A percentile compares a stretch with the other conserved stretches of the same genome.
Evolutionary conservation across 441 rosid genomes (phyloP).

Genomic region (Metrosideros polymorpha): DNA sequence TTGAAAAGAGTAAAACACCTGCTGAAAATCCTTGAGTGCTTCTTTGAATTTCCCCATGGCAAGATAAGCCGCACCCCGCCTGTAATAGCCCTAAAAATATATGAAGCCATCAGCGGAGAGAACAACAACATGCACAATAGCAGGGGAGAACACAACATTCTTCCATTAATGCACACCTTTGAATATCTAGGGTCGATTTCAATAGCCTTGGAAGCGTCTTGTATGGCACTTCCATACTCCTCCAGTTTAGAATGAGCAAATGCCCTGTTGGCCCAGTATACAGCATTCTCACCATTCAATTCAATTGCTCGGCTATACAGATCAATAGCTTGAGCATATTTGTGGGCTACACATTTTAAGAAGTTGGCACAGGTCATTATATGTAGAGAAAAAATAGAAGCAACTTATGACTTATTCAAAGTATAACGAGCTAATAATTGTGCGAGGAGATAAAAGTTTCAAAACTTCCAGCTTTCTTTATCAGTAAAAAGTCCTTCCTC

Average conservation of each 20-base stretch:
- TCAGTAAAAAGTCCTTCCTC: not conserved
- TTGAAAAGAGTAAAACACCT: constrained; percentile 31
- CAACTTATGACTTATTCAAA: not conserved
- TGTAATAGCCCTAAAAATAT: constrained; percentile 66
- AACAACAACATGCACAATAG: not conserved
- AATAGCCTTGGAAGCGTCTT: constrained; percentile 82
- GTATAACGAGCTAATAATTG: not conserved
- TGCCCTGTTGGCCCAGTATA: constrained; percentile 96
- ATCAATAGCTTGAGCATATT: constrained; percentile 69
- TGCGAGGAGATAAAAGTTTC: not conserved
- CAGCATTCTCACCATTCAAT: constrained; percentile 56
- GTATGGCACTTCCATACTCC: constrained; percentile 98
- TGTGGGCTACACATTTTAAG: constrained; percentile 37
- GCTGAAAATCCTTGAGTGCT: constrained; percentile 96
- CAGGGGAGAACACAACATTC: not conserved
- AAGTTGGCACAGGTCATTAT: not conserved
- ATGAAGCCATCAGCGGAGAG: constrained; percentile 16
- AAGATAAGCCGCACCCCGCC: constrained; percentile 95
- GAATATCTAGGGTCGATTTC: constrained; percentile 83
- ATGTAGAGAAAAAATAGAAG: not conserved
- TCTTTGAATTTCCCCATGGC: constrained; percentile 97
- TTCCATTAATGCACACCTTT: constrained; percentile 35
- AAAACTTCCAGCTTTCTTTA: not conserved
- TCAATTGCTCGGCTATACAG: constrained; percentile 80
- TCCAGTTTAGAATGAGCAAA: constrained; percentile 87